Percentiles rank a stretch among this genome's conserved stretches.
phyloP scores from a whole-genome alignment of 305 asterid genomes.

The Plantago lanceolata region DNA sequence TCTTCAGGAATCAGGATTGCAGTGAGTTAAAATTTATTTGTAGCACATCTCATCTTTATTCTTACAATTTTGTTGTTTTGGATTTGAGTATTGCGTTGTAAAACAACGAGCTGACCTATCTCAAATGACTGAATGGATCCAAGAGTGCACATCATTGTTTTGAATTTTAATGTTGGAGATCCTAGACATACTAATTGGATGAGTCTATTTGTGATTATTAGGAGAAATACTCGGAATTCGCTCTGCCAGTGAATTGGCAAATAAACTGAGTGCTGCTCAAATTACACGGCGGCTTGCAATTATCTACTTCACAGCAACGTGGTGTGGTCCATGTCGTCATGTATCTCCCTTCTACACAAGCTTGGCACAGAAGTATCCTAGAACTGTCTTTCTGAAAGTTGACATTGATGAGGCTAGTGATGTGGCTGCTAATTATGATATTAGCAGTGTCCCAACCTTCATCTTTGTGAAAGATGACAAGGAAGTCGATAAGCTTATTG shows the following conservation, averaged over 20 bases:
- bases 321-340: constrained; percentile 58
- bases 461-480: constrained; percentile 38
- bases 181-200: not conserved
- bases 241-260: constrained; percentile 32
- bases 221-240: constrained; percentile 50
- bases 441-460: constrained; percentile 55
- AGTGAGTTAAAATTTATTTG: too few relatives aligned
- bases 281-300: constrained; percentile 38
- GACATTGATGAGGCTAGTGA: constrained; percentile 50
- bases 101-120: not conserved
- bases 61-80: too few relatives aligned
- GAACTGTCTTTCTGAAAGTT: constrained; percentile 46
- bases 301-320: constrained; percentile 55
- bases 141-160: not conserved
- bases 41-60: too few relatives aligned
- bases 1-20: too few relatives aligned
- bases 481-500: constrained; percentile 39
- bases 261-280: constrained; percentile 43
- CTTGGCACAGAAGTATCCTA: constrained; percentile 41
- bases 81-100: too few relatives aligned
- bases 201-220: constrained; percentile 22
- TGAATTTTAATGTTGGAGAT: not conserved
- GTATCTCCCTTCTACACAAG: constrained; percentile 37
- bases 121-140: not conserved
- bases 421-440: constrained; percentile 37